Evolutionary conservation across 768 basidiomycete genomes (phyloP).

Genomic region (Favolaschia claudopus): DNA sequence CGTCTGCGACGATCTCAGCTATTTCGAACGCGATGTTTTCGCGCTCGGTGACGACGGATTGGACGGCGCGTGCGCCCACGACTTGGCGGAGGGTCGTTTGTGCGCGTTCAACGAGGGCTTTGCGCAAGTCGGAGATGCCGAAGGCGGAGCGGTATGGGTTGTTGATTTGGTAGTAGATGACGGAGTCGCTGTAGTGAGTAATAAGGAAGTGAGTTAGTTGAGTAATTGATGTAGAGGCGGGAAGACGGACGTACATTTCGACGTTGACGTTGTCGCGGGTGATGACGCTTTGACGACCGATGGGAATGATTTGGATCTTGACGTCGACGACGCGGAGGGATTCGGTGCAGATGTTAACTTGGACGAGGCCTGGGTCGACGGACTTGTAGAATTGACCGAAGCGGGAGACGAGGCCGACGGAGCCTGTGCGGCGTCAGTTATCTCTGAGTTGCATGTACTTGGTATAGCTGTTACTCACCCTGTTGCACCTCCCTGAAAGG

Average conservation of each 20-base stretch:
- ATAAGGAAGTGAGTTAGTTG: slow-evolving; percentile 13
- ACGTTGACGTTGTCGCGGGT: slow-evolving; percentile 97
- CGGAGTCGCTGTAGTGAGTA: slow-evolving; percentile 71
- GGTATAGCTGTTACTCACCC: slow-evolving; percentile 53
- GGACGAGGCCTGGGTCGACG: slow-evolving; percentile 90
- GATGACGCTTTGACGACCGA: slow-evolving; percentile 89
- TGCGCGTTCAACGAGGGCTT: slow-evolving; percentile 83
- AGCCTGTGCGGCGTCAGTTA: slow-evolving; percentile 54
- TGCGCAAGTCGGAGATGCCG: slow-evolving; percentile 89
- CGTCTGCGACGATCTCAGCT: slow-evolving; percentile 92
- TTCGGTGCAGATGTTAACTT: slow-evolving; percentile 96
- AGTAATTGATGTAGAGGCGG: slow-evolving; percentile 10
- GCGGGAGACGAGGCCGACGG: slow-evolving; percentile 89
- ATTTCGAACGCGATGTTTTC: slow-evolving; percentile 97
- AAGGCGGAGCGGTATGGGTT: slow-evolving; percentile 95
- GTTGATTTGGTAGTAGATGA: slow-evolving; percentile 91
- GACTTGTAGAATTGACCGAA: slow-evolving; percentile 98
- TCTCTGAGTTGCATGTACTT: not conserved
- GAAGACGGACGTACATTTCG: slow-evolving; percentile 70
- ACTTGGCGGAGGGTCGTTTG: slow-evolving; percentile 98
- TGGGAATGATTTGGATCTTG: slow-evolving; percentile 92
- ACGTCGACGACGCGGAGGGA: slow-evolving; percentile 87
- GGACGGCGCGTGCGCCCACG: slow-evolving; percentile 94
- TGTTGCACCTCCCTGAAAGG: slow-evolving; percentile 88
- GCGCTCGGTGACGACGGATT: slow-evolving; percentile 95